Base-by-base conservation (phyloP, 2,329 filamentous ascomycete genomes). In the Sclerotinia trifoliorum region DNA sequence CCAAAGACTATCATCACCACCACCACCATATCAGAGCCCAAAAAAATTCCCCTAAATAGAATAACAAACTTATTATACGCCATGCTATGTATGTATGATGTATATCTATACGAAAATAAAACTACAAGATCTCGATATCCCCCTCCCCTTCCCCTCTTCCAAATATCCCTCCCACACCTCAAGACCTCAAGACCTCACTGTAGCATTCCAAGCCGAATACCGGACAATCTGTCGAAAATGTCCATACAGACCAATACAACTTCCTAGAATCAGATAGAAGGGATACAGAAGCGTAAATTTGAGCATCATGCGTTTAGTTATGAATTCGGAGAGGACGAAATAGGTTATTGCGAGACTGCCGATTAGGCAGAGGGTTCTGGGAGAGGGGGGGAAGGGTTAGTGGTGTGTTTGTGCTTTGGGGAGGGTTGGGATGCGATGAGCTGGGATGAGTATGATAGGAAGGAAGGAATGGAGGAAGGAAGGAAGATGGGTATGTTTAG, bases 171-270 rank as follows among this genome's bases (percentile, higher is more conserved):
- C 35, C 35, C 35, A 21, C 11, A 19, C 39, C 32, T 32, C 35
- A 4, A 5, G 1, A 5, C 10, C 42, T 67, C 39, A 75, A 21
- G 69, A 66, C 42, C 74, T 61, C 24, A 72, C 70, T 2, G 81
- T 83, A n/a, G 81, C 80, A 70, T 83, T 83, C 81, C 81, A 83
- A 21, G 78, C 79, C 66, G 78, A 79, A 70, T 83, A 83, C 65
- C 77, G 79, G 65, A 81, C 63, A 32, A 70, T 58, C 48, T 68
- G 66, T 62, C 69, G 39, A 39, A 66, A 64, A n/a, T 71, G 68
- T 10, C 70, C 68, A 51, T 70, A 68, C 1, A 71, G 15, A 5
- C 67, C 64, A 55, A 66, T 61, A 8, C 54, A 29, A n/a, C 54
- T 57, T 5, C 60, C 55, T 2, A 66, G 29, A 0, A 66, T 66